phyloP scores from a whole-genome alignment of 352 stramenopile genomes.

The Thalassiosira pacifica region DNA sequence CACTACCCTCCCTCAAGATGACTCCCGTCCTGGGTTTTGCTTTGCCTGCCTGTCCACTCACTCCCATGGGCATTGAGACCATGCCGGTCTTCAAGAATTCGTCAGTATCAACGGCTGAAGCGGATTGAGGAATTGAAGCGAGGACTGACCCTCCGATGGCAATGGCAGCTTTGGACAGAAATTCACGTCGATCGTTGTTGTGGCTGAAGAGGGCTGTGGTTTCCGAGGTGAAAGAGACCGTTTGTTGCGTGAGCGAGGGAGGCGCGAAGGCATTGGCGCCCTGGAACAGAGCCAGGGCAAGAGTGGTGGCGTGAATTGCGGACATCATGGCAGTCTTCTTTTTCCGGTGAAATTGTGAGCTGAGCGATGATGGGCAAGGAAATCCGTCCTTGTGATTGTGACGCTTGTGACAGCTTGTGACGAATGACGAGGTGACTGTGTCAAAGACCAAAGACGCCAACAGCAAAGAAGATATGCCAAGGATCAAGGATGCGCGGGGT shows the following conservation, averaged over 20 bases:
- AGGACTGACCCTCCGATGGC: neutral
- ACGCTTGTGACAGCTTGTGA: no score
- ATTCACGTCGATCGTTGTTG: neutral
- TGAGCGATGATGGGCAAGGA: no score
- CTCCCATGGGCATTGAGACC: constrained; percentile 68
- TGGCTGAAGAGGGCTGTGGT: neutral
- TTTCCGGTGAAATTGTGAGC: neutral
- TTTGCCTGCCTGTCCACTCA: constrained; percentile 70
- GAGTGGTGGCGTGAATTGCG: neutral
- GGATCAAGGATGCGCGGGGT: no score
- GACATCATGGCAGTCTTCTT: neutral
- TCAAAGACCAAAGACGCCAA: no score
- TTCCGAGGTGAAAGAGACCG: neutral
- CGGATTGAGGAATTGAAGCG: neutral
- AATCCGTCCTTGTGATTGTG: no score
- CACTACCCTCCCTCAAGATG: constrained; percentile 68
- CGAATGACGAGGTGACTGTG: no score
- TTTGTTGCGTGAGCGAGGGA: neutral
- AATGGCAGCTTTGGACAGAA: neutral
- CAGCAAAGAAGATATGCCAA: no score
- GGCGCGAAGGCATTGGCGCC: neutral
- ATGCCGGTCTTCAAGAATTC: constrained; percentile 65
- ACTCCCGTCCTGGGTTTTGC: constrained; percentile 64
- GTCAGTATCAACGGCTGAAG: constrained; percentile 49
- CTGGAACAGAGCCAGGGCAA: constrained; percentile 13